Evolutionary conservation across 805 yeast genomes (phyloP).

Genomic region (Candida tibetensis): DNA sequence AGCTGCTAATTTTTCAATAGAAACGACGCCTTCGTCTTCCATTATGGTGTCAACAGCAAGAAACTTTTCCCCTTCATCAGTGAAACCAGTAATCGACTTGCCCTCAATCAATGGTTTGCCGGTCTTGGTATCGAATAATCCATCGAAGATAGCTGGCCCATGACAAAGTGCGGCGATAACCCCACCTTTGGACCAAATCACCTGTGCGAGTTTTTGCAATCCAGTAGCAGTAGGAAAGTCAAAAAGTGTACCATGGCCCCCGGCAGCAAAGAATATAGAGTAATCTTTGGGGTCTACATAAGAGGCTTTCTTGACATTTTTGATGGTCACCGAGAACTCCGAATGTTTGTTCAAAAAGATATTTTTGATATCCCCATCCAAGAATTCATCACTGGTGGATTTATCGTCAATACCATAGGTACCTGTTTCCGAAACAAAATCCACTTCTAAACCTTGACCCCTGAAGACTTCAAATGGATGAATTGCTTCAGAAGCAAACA

Average conservation of each 20-base stretch:
- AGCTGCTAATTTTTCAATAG: constrained; percentile 38
- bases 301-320: constrained; percentile 43
- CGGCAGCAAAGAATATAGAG: constrained; percentile 58
- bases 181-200: constrained; percentile 50
- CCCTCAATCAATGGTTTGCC: constrained; percentile 50
- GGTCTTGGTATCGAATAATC: constrained; percentile 38
- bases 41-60: constrained; percentile 16
- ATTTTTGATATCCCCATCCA: constrained; percentile 43
- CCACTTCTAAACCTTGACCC: constrained; percentile 50
- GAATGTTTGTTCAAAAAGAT: constrained; percentile 37
- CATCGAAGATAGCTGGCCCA: constrained; percentile 60
- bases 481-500: constrained; percentile 55
- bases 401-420: constrained; percentile 56
- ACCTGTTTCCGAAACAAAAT: constrained; percentile 59
- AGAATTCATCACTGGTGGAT: constrained; percentile 40
- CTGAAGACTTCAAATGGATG: constrained; percentile 55
- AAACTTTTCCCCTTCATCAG: constrained; percentile 50
- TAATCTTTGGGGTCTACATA: constrained; percentile 49
- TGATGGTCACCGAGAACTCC: constrained; percentile 37
- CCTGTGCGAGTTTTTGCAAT: constrained; percentile 44
- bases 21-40: constrained; percentile 22
- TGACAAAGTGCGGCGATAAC: constrained; percentile 66
- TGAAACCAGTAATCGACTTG: constrained; percentile 59
- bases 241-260: constrained; percentile 61
- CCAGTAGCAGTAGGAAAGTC: constrained; percentile 54